Base-by-base conservation (phyloP, 257 asterid genomes). In the Solanum rostratum region DNA sequence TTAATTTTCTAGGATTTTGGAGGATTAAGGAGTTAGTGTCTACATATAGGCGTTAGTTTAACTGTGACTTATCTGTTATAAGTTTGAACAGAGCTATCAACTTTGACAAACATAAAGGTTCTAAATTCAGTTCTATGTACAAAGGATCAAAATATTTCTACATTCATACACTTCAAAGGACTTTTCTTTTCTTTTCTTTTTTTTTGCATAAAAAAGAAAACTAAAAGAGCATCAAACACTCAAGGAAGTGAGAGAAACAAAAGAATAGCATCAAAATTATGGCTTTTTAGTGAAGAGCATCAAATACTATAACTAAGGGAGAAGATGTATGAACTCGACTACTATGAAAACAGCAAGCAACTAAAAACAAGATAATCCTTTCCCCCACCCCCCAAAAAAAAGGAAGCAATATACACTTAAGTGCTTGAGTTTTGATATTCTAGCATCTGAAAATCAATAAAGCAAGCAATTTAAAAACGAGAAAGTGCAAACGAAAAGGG, bases 121-220 rank as follows among this genome's bases (percentile, higher is more conserved):
- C 27, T 68, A 68, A 33, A 27, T 18, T 33, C 76, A 33, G 22
- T 8, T 68, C 19, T 24, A 62, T 24, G 24, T 24, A 24, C 6
- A 24, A 62, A 62, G 69, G 19, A 24, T 62, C 39, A 22, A 62
- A 62, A 24, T 24, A 62, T 62, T 62, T 62, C 69, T 62, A 62
- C 13, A 10, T 62, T 62, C 69, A 11, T 62, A 24, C 69, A 24
- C 69, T 62, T 12, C 0, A 18, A 68, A 68, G 50, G 16, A 68
- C 0, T 9, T 18, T n/a, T n/a, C n/a, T n/a, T n/a, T n/a, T n/a
- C n/a, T n/a, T 4, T 18, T 24, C 24, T 0, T 15, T 14, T 3
- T 37, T 0, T 18, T 37, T 24, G 45, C 1, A 27, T 4, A 6
- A 49, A 24, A 24, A 22, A 76, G 16, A 76, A 0, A 41, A 70